Evolutionary conservation across 306 rosid genomes (phyloP).

Genomic region (Lupinus albus): DNA sequence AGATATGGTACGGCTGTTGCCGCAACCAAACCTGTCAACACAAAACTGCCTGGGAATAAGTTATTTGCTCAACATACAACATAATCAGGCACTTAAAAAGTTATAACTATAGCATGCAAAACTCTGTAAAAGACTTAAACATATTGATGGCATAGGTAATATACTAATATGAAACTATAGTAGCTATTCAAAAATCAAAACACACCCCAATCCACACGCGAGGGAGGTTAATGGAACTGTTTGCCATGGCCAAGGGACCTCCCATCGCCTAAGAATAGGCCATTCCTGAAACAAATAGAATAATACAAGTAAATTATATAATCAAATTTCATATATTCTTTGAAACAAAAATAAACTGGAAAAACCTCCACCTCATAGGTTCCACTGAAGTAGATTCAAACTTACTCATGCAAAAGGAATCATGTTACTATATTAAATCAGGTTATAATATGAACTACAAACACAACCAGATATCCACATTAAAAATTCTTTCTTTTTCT

Average conservation of each 20-base stretch:
- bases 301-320: conserved; percentile 14
- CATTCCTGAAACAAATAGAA: conserved; percentile 53
- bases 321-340: conserved; percentile 17
- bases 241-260: conserved; percentile 99
- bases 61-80: conserved; percentile 42
- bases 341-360: conserved; percentile 21
- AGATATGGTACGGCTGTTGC: conserved; percentile 82
- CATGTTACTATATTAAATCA: background rate
- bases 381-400: background rate
- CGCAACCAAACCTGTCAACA: conserved; percentile 91
- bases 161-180: conserved; percentile 20
- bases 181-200: conserved; percentile 22
- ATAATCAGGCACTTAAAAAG: conserved; percentile 25
- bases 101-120: conserved; percentile 15
- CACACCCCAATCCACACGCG: conserved; percentile 93
- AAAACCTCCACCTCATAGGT: background rate
- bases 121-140: background rate
- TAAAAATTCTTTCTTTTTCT: background rate
- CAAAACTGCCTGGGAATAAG: conserved; percentile 97
- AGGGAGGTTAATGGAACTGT: conserved; percentile 78
- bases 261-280: conserved; percentile 88
- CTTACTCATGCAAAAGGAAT: background rate
- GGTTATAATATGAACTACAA: background rate
- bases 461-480: background rate
- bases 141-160: background rate